Base-by-base conservation (phyloP, 2,329 filamentous ascomycete genomes). In the Neocatenulostroma microsporum region DNA sequence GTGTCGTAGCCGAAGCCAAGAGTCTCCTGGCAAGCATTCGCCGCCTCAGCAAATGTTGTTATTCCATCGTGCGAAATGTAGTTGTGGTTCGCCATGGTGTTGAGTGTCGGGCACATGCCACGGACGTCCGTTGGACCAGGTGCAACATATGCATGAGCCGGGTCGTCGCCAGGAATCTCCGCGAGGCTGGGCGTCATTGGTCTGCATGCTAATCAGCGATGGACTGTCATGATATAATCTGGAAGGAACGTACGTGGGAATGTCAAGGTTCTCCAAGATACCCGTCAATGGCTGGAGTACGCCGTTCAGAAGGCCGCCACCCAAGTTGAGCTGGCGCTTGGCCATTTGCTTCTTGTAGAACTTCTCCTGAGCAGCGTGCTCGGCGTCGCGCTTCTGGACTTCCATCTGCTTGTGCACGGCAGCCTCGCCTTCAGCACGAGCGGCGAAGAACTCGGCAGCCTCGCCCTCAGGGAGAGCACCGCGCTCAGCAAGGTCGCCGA, bases 11-110 rank as follows among this genome's bases (percentile, higher is more conserved):
- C 46, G 43, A 52, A 51, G 36, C 50, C 50, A 17, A 47, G 45
- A 23, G 41, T 48, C 41, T 45, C 52, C 30, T 53, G 50, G 30
- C 48, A 47, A 26, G 51, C 51, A 40, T 50, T 54, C 24, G 51
- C 48, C 18, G 53, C 48, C 35, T 56, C 42, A 19, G 53, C 48
- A 34, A 55, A 52, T 25, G 41, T 47, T 13, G 48, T 51, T 29
- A 54, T 50, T 30, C 52, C 52, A 21, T 38, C 37, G 13, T 44
- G 42, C 37, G 36, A 36, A 34, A 56, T 51, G 45, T 53, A 55
- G 36, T 50, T 51, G 34, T 55, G 51, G 34, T 55, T 56, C 28
- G 53, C 52, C 37, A 56, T 44, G 26, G 51, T 48, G 40, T 53
- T 51, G 23, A 53, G 19, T 8, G 44, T 42, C 4, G 29, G 29